Conservation (phyloP, 1,284 basidiomycete genomes). For the Omphalotus olearius region DNA sequence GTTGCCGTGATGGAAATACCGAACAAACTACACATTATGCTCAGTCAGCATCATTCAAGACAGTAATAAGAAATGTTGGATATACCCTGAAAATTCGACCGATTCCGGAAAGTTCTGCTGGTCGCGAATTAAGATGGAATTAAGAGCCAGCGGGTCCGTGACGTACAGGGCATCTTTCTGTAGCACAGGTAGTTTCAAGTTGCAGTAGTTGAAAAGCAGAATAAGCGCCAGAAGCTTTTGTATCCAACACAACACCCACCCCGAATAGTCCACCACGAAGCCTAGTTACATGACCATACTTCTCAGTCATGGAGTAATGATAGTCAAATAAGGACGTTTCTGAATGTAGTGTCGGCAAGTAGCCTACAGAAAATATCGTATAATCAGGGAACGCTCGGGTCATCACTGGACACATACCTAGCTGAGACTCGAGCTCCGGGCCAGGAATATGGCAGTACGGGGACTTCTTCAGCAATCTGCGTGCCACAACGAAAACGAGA, state of each 20-base stretch:
- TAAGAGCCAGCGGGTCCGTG: constrained; percentile 22
- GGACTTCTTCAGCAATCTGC: too few relatives aligned
- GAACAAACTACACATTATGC: constrained; percentile 20
- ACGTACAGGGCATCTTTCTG: constrained; percentile 23
- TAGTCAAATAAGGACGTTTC: constrained; percentile 19
- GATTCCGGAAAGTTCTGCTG: not conserved
- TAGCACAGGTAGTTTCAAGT: too few relatives aligned
- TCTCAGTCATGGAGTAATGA: constrained; percentile 18
- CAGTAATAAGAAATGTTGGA: too few relatives aligned
- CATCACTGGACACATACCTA: not conserved
- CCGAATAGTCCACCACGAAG: constrained; percentile 19
- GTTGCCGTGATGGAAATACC: not conserved
- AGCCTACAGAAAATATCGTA: constrained; percentile 13
- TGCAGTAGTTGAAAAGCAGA: too few relatives aligned
- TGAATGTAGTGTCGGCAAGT: constrained; percentile 20
- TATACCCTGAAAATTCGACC: not conserved
- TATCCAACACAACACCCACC: constrained; percentile 12
- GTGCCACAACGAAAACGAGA: too few relatives aligned
- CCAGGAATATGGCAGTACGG: too few relatives aligned
- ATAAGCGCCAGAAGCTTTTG: too few relatives aligned
- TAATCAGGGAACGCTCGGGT: not conserved
- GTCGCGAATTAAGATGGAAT: constrained; percentile 14
- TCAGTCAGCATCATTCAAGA: too few relatives aligned
- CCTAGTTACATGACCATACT: constrained; percentile 22
- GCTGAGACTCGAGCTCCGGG: not conserved